Conservation (phyloP, 1,284 basidiomycete genomes). For the Pholiota adiposa region DNA sequence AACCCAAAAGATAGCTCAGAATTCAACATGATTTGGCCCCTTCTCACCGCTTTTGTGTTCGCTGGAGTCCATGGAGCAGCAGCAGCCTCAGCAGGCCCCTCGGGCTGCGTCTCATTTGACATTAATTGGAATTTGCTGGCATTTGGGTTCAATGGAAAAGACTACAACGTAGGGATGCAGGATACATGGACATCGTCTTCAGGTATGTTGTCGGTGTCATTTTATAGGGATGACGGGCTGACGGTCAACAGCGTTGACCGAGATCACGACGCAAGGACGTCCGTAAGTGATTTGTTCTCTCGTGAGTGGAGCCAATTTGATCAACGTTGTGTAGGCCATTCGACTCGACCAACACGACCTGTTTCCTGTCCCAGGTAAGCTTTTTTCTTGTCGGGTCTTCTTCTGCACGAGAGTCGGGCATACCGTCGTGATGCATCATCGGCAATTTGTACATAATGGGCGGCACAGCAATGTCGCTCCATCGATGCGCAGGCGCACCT, state of each 20-base stretch:
- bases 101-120: constrained; percentile 69
- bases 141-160: constrained; percentile 75
- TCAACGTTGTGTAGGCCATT: constrained; percentile 55
- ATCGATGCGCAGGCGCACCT: too few relatives aligned
- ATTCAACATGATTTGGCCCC: constrained; percentile 19
- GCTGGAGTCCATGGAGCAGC: constrained; percentile 16
- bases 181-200: constrained; percentile 65
- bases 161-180: constrained; percentile 72
- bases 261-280: constrained; percentile 67
- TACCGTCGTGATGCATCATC: background rate
- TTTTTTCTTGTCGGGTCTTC: background rate
- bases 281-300: constrained; percentile 56
- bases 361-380: constrained; percentile 70
- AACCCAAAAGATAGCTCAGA: background rate
- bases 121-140: constrained; percentile 70
- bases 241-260: constrained; percentile 43
- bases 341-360: constrained; percentile 65
- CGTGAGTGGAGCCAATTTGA: background rate
- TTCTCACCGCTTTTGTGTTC: constrained; percentile 21
- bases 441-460: background rate
- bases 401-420: background rate
- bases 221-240: constrained; percentile 9
- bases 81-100: constrained; percentile 17
- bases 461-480: background rate
- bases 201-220: constrained; percentile 8